Evolutionary conservation across 2,329 filamentous ascomycete genomes (phyloP), one percentile per base, ranked within the genome.

Genomic region (Lasiodiplodia gonubiensis): DNA sequence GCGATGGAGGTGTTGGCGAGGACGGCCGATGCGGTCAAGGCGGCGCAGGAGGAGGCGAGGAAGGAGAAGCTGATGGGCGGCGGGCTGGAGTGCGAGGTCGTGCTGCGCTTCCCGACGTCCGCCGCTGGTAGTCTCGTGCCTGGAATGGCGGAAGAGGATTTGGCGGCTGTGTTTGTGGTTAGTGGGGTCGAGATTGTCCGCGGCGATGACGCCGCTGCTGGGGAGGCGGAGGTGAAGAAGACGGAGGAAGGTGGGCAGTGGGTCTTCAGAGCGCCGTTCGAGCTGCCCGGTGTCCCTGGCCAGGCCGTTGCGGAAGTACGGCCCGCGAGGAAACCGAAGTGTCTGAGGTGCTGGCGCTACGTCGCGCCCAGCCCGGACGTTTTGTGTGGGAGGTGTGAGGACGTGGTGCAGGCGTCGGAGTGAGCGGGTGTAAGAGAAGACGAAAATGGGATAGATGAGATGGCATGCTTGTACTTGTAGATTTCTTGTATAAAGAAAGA

Each of bases 321-420:
- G 57, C 80, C 84, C 11, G 84, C 89, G 0, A 77, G 77, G 16
- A 78, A 81, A 14, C 80, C 84, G 55, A 99, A 98, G 78, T 99
- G 95, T 77, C 85, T 87, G 0, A 85, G 95, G 61, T 99, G 95
- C 80, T 99, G 95, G 95, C 88, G 91, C 69, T 97, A 92, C 77
- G 85, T 91, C 27, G 89, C 91, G n/a, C 82, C 86, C n/a, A 79
- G 80, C 57, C 85, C 90, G 71, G 88, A 91, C 21, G 78, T 81
- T 48, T 80, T 97, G 21, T 98, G 94, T 78, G 80, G 78, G 59
- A 84, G 93, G 74, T 98, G 94, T 77, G 88, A 89, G 37, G 85
- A 16, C 25, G 67, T 64, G 23, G 53, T 57, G 77, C 87, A 89
- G 35, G 85, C 87, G 14, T 87, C 90, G 42, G 85, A n/a, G 8